Evolutionary conservation across 805 yeast genomes (phyloP).

Genomic region (Sugiyamaella americana): DNA sequence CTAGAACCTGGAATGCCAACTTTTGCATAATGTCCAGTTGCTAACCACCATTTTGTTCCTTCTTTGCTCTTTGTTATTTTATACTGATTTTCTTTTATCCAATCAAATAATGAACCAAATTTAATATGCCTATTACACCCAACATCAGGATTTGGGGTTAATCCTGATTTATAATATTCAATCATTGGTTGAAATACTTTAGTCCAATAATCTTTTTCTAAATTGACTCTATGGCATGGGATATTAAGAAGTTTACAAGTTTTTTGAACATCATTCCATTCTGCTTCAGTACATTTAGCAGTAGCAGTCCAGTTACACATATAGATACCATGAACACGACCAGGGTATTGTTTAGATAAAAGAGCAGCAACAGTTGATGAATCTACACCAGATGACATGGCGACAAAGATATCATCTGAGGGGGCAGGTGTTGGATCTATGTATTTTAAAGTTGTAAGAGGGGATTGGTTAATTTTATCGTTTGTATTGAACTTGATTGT

Average conservation of each 20-base stretch:
- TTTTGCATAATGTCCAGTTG: constrained; percentile 54
- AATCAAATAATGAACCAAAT: constrained; percentile 62
- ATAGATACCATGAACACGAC: constrained; percentile 71
- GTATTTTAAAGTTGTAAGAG: too few species aligned
- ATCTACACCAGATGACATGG: constrained; percentile 97
- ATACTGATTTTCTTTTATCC: constrained; percentile 40
- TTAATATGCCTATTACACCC: constrained; percentile 81
- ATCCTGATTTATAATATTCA: constrained; percentile 58
- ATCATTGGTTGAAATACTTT: constrained; percentile 93
- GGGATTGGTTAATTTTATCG: too few species aligned
- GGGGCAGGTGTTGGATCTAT: constrained; percentile 2
- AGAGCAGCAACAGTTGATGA: constrained; percentile 82
- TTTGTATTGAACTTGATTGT: too few species aligned
- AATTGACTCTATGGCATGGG: constrained; percentile 68
- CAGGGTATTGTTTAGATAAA: constrained; percentile 40
- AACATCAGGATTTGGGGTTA: constrained; percentile 93
- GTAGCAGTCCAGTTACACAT: constrained; percentile 82
- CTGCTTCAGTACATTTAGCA: constrained; percentile 71
- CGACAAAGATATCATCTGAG: constrained; percentile 64
- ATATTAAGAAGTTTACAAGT: constrained; percentile 58
- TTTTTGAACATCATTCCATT: constrained; percentile 76
- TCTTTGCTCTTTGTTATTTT: constrained; percentile 23
- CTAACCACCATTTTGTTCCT: constrained; percentile 64
- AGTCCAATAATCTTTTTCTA: constrained; percentile 89
- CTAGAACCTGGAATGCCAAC: constrained; percentile 29